A percentile compares a stretch with the other conserved stretches of the same genome.
Conservation (phyloP, 495 filamentous ascomycete species). For the Talaromyces wortmannii region DNA sequence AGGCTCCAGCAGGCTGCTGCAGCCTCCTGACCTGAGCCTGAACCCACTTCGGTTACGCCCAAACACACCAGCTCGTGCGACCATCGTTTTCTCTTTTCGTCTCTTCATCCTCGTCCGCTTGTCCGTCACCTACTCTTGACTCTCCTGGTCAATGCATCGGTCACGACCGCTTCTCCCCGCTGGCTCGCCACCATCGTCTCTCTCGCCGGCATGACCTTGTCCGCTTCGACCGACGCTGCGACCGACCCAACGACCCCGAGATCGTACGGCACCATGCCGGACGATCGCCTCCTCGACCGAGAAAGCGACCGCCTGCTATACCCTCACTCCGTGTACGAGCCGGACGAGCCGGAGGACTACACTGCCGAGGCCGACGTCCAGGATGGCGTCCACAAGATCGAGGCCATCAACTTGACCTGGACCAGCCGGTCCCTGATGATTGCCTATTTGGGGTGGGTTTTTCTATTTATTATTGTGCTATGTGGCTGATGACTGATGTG, state of each 20-base stretch:
- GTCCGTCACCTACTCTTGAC: neutral
- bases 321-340: constrained; percentile 20
- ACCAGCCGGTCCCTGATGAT: constrained; percentile 41
- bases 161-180: neutral
- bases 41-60: no score
- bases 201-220: constrained; percentile 3
- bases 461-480: neutral
- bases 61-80: no score
- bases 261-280: constrained; percentile 34
- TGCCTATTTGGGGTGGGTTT: constrained; percentile 47
- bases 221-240: neutral
- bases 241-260: neutral
- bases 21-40: no score
- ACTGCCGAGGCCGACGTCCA: constrained; percentile 31
- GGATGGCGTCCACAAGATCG: constrained; percentile 48
- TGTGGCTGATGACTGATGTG: neutral
- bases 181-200: neutral
- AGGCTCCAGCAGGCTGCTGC: no score
- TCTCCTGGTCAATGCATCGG: neutral
- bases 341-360: neutral
- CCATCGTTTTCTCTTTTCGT: no score
- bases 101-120: no score
- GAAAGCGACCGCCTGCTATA: constrained; percentile 28
- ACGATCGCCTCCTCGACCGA: constrained; percentile 16
- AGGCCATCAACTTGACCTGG: constrained; percentile 52